Base-by-base conservation (phyloP, 768 basidiomycete species). In the Pleurotus platypus region DNA sequence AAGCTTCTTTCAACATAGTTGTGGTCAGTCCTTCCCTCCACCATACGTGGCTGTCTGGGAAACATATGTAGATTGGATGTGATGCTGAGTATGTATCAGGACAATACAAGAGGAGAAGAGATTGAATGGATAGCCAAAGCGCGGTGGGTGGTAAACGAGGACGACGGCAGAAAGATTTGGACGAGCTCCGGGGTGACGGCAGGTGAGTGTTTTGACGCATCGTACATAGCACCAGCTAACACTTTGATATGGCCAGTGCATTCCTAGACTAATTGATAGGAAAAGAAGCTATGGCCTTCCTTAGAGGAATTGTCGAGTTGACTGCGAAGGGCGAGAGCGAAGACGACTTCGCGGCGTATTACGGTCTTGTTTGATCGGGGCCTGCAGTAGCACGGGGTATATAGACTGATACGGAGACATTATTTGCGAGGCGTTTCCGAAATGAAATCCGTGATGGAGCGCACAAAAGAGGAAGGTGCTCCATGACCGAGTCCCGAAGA, bases 51-150 rank as follows among this genome's bases (percentile, higher is more conserved):
- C 53, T 16, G 13, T 12, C 1, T 56, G 42, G 26, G 11, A 39
- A 9, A 3, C 11, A 24, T 7, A 12, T 37, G 30, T 24, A 24
- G 12, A 15, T 18, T 46, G n/a, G 20, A 26, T 35, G n/a, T 39
- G 20, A 20, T 47, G 16, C 55, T 50, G 13, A 8, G 18, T 26
- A 27, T 27, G 40, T 27, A 3, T 2, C 46, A 67, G 67, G 62
- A 64, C 58, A 63, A 58, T 8, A 64, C 68, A 20, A 9, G 7
- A 64, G 67, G 38, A 42, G 61, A 49, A 43, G 55, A 60, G 11
- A 71, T 75, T 22, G 60, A 58, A 5, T 75, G 74, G 73, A 63
- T 75, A 4, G 62, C 71, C 2, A 70, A 70, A 46, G 75, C 75
- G 8, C 64, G 75, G 1, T 75, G 70, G 69, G 72, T 75, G 13